Base-by-base conservation (phyloP, 2,329 filamentous ascomycete genomes). In the Calycina marina region DNA sequence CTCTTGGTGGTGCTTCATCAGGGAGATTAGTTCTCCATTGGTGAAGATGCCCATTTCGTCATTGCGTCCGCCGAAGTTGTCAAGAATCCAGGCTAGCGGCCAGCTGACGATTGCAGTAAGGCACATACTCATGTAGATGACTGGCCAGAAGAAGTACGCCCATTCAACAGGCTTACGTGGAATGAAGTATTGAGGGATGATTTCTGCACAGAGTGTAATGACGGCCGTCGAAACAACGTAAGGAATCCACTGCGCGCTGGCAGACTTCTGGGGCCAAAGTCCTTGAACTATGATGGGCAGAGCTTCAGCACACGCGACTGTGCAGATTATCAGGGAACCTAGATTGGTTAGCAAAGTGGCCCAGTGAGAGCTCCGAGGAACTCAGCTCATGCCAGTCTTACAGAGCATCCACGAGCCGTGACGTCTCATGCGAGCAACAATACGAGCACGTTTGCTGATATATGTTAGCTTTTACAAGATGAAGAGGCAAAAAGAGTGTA, bases 371-470 rank as follows among this genome's bases (percentile, higher is more conserved):
- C 20, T 28, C 18, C 31, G 13, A 10, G n/a, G 12, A 9, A 18
- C 12, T 27, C 22, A 18, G 13, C 16, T 5, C 5, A 14, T 25
- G 3, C 8, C 2, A 9, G 9, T 37, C 38, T 38, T 34, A 49
- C 46, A 49, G 11, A 49, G 34, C 39, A 50, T 40, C 48, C 48
- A 50, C 24, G 40, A 46, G n/a, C 20, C 27, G 15, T 43, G 36
- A 5, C 27, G 28, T 31, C 43, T 48, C 32, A 51, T 34, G 13
- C 33, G 27, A 13, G 30, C 22, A 15, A 51, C 35, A 14, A 35
- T 32, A 13, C n/a, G 18, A 12, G 39, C 45, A 20, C 43, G 40
- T 16, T 37, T 35, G 28, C 47, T 49, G 16, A 4, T 10, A 22
- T 17, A n/a, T 30, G 31, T 41, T 29, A 43, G 40, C 16, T 22